Conservation (phyloP, 352 stramenopile species). For the Phytophthora megakarya region DNA sequence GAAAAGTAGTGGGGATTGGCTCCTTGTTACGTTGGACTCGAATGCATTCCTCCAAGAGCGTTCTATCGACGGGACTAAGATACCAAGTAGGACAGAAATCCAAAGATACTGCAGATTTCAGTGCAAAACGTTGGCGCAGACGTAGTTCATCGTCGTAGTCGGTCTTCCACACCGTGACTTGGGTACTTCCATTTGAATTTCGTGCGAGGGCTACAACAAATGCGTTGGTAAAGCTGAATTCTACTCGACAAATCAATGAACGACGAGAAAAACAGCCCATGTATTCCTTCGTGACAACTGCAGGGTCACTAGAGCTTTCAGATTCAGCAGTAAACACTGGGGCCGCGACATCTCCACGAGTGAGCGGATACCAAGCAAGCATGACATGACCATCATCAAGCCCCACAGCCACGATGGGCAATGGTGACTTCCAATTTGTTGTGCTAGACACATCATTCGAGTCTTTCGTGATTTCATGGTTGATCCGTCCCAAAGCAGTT, state of each 20-base stretch:
- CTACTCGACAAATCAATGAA: constrained; percentile 47
- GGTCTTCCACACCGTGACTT: constrained; percentile 73
- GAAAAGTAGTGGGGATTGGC: not conserved
- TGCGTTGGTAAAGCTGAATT: constrained; percentile 59
- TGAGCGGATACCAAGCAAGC: constrained; percentile 74
- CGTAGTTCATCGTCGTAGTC: constrained; percentile 75
- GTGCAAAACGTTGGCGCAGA: constrained; percentile 36
- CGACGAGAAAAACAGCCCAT: constrained; percentile 47
- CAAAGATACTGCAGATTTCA: constrained; percentile 20
- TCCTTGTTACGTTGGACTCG: constrained; percentile 6
- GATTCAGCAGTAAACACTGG: not conserved
- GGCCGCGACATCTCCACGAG: constrained; percentile 33
- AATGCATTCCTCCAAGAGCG: constrained; percentile 23
- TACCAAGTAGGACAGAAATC: constrained; percentile 16
- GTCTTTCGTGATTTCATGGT: constrained; percentile 26
- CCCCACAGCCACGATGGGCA: constrained; percentile 54
- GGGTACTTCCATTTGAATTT: constrained; percentile 37
- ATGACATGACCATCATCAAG: constrained; percentile 60
- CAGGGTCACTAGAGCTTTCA: constrained; percentile 11
- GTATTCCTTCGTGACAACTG: constrained; percentile 64
- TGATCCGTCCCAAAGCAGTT: constrained; percentile 48
- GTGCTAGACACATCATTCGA: constrained; percentile 1
- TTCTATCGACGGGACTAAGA: constrained; percentile 25
- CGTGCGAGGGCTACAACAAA: constrained; percentile 58
- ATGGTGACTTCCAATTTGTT: constrained; percentile 45